Base-by-base conservation (phyloP, 306 rosid genomes). In the Vigna radiata region DNA sequence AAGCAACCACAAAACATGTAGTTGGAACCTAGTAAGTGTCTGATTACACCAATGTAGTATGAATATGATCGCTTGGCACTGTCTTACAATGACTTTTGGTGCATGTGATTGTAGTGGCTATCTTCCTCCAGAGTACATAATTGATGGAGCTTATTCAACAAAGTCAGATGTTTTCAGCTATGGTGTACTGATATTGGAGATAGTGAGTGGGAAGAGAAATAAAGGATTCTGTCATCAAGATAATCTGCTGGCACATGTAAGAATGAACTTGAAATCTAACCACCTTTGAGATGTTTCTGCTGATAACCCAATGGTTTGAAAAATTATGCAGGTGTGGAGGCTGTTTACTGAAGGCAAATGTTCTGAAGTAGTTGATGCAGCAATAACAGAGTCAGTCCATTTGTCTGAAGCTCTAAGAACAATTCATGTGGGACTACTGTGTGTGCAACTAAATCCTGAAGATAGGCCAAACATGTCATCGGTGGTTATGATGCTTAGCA, bases 101-200 rank as follows among this genome's bases (percentile, higher is more conserved):
- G 5, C 3, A 23, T 60, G 11, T 43, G 61, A 21, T 36, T 70
- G 77, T 55, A 70, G 72, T 70, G 72, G 72, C 44, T 78, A 78
- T 48, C 44, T 78, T 7, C 66, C 77, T 0, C 82, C 77, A 7
- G 77, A 78, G 56, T 78, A 78, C 11, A 7, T 78, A 10, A 70
- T 70, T 12, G 47, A 70, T 48, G 82, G 82, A 27, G 33, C 13
- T 15, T 78, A 19, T 25, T 78, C 77, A 78, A 70, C 71, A 59
- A 78, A 59, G 53, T 78, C 77, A 15, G 63, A 78, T 59, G 82
- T 78, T 21, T 78, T 78, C 49, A 78, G 82, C 63, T 78, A 46
- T 21, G 77, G 77, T 25, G 77, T 78, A 41, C 33, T 78, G 43
- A 47, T 78, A 19, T 47, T 59, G 50, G 82, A 78, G 62, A 78